Evolutionary conservation across 1,139 yeast genomes (phyloP).

Genomic region (Taiozyma sp.): DNA sequence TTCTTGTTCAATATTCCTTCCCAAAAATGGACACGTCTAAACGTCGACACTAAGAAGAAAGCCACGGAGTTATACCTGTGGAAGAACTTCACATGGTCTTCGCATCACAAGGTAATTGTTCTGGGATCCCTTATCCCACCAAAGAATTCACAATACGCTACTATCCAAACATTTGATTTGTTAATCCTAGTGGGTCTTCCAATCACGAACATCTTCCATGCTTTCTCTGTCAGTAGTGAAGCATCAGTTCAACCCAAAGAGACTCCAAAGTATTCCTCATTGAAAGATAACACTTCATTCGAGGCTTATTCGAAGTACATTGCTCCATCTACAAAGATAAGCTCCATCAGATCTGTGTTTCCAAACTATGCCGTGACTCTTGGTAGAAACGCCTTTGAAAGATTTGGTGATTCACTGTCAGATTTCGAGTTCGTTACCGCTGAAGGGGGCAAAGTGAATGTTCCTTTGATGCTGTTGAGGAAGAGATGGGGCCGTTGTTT

Average conservation of each 20-base stretch:
- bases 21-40: slow-evolving; percentile 60
- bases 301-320: slow-evolving; percentile 72
- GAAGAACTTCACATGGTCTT: slow-evolving; percentile 68
- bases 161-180: slow-evolving; percentile 53
- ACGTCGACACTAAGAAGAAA: slow-evolving; percentile 22
- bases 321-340: slow-evolving; percentile 62
- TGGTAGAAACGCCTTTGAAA: slow-evolving; percentile 67
- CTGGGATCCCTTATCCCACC: slow-evolving; percentile 36
- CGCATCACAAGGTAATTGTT: slow-evolving; percentile 64
- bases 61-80: slow-evolving; percentile 50
- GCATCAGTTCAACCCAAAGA: background rate
- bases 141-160: slow-evolving; percentile 42
- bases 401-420: slow-evolving; percentile 56
- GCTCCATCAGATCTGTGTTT: slow-evolving; percentile 61
- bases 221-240: slow-evolving; percentile 19
- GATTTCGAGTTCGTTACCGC: slow-evolving; percentile 67
- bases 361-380: slow-evolving; percentile 73
- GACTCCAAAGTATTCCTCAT: background rate
- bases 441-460: slow-evolving; percentile 61
- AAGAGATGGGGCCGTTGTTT: slow-evolving; percentile 76
- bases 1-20: slow-evolving; percentile 57
- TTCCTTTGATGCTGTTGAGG: slow-evolving; percentile 52
- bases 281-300: slow-evolving; percentile 31
- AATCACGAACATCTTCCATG: slow-evolving; percentile 48
- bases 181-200: slow-evolving; percentile 61